Percentiles rank a stretch among this genome's conserved stretches.
Conservation (phyloP, 2,329 filamentous ascomycete genomes). For the Colletotrichum higginsianum region DNA sequence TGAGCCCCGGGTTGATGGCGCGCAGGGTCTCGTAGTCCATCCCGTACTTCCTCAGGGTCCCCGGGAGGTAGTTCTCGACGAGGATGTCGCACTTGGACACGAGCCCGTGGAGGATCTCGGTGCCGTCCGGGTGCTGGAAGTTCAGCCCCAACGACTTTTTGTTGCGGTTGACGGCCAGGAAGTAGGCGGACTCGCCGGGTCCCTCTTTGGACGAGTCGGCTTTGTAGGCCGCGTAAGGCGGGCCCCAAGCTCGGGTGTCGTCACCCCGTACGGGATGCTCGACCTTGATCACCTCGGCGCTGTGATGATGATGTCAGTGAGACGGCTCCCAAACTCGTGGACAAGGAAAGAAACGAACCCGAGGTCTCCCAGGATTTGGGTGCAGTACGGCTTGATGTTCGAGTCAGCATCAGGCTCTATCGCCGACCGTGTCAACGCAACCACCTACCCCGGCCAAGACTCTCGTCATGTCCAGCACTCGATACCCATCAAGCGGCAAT, state of each 20-base stretch:
- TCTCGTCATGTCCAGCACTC: conserved; percentile 96
- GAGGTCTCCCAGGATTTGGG: conserved; percentile 95
- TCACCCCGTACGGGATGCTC: conserved; percentile 94
- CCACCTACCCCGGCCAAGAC: conserved; percentile 87
- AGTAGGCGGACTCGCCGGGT: conserved; percentile 95
- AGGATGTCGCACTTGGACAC: conserved; percentile 90
- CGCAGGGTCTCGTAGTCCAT: conserved; percentile 89
- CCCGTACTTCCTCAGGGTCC: conserved; percentile 88
- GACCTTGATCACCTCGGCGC: conserved; percentile 96
- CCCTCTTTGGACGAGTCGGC: conserved; percentile 72
- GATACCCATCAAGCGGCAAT: conserved; percentile 85
- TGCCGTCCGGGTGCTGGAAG: conserved; percentile 87
- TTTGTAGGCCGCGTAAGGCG: conserved; percentile 88
- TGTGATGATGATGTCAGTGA: conserved; percentile 57
- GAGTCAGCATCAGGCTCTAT: neutral
- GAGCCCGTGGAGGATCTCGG: conserved; percentile 89
- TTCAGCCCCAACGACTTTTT: conserved; percentile 95
- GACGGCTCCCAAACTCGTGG: conserved; percentile 22
- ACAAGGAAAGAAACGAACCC: conserved; percentile 73
- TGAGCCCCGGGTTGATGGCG: conserved; percentile 86
- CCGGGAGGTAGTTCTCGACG: conserved; percentile 97
- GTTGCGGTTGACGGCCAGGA: conserved; percentile 93
- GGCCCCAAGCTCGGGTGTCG: conserved; percentile 96
- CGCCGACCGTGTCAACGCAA: neutral
- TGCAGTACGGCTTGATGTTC: conserved; percentile 87